Evolutionary conservation across 2,329 filamentous ascomycete species (phyloP).

Genomic region (Dendrostoma leiphaemia): DNA sequence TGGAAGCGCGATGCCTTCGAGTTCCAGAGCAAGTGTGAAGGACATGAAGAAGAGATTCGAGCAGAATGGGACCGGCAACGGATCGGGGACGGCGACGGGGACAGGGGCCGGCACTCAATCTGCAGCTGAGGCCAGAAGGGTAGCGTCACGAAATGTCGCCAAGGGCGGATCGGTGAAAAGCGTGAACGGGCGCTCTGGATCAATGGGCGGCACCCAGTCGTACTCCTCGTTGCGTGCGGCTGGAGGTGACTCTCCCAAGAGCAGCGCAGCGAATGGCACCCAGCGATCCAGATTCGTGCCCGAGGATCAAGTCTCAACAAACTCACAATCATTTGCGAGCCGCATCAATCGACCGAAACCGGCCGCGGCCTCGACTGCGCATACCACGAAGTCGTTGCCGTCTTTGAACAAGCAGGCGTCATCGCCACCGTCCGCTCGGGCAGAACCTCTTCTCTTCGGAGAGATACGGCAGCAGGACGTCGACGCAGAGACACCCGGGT

Average conservation of each 20-base stretch:
- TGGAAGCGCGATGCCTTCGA: conserved; percentile 28
- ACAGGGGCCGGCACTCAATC: too few relatives aligned
- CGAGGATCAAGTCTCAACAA: conserved; percentile 52
- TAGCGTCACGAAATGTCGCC: conserved; percentile 31
- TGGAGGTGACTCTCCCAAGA: conserved; percentile 26
- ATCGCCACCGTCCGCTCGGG: conserved; percentile 32
- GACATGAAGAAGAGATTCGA: conserved; percentile 80
- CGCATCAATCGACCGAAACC: conserved; percentile 54
- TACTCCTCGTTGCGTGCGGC: conserved; percentile 41
- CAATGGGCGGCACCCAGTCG: conserved; percentile 33
- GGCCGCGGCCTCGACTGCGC: conserved; percentile 31
- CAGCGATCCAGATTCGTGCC: conserved; percentile 47
- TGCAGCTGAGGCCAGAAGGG: conserved; percentile 32
- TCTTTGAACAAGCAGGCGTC: conserved; percentile 29
- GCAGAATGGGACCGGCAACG: conserved; percentile 49
- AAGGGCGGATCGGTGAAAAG: conserved; percentile 30
- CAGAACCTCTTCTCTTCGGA: conserved; percentile 66
- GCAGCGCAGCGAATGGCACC: conserved; percentile 31
- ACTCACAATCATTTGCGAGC: conserved; percentile 58
- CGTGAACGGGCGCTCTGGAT: conserved; percentile 33
- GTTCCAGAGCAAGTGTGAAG: conserved; percentile 67
- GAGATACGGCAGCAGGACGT: conserved; percentile 65
- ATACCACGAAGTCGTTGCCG: conserved; percentile 39
- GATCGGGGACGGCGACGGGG: too few relatives aligned
- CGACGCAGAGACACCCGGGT: conserved; percentile 51